Base-by-base conservation (phyloP, 164 flowering plant genomes). In the Cinnamomum chago region DNA sequence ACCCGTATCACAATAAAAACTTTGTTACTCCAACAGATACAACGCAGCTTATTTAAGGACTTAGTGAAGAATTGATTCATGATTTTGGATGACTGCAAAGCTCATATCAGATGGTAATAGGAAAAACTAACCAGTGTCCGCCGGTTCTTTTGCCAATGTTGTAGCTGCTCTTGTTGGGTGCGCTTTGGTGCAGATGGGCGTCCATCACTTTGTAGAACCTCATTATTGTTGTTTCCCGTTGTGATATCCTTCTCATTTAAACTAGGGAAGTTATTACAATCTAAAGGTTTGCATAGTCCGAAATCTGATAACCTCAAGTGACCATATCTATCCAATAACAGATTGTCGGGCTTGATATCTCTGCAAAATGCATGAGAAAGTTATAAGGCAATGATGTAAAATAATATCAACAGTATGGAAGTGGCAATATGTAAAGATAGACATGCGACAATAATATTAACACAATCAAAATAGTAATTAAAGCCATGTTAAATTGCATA, bases 301-400 rank as follows among this genome's bases (percentile, higher is more conserved):
- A 95, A 95, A 86, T 95, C 99, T 65, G 99, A 95, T 58, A 95
- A 77, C 83, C 86, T 93, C 97, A 93, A 84, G 82, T 95, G 99
- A 24, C 99, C 99, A 86, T 84, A 75, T 88, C 83, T 85, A 85
- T 95, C 98, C 66, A 95, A 88, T 58, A 93, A 83, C 60, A 95
- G 84, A 84, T 95, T 95, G 81, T 95, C 99, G 58, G 99, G 99
- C 85, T 95, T 95, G 82, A 95, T 95, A 79, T 95, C 99, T 79
- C 97, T 95, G 93, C 50, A 80, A 79, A 20, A 80, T 47, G 62
- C 40, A 62, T 47, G 50, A 67, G 2, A 18, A 75, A 70, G 51
- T 1, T 25, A 25, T 25, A 62, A 20, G 25, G 10, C 65, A 62
- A n/a, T 20, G 65, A 17, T 20, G 3, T 3, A 10, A 20, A 62